phyloP scores from a whole-genome alignment of 441 rosid genomes.

The Capsella rubella region DNA sequence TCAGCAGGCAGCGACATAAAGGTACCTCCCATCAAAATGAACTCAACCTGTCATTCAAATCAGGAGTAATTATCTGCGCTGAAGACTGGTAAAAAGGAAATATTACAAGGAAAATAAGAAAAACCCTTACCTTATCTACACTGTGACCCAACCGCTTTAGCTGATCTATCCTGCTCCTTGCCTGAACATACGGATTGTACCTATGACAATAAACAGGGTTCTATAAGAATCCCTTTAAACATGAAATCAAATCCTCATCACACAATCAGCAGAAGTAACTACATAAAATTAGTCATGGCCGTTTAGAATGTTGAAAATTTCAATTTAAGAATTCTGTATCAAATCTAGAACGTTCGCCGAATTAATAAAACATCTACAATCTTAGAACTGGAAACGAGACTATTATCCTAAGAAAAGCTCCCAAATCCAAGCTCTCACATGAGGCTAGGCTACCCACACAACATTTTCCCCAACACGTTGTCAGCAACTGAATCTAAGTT shows the following conservation, averaged over 20 bases:
- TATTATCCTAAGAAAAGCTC: neutral
- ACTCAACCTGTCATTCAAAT: conserved; percentile 76
- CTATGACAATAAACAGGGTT: conserved; percentile 48
- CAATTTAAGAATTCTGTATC: neutral
- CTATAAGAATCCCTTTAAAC: neutral
- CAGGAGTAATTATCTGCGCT: neutral
- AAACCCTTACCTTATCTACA: conserved; percentile 78
- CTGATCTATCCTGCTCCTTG: conserved; percentile 98
- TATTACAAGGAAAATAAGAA: neutral
- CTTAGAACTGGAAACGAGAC: neutral
- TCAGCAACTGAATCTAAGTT: conserved; percentile 2
- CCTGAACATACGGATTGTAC: conserved; percentile 97
- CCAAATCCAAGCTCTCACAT: neutral
- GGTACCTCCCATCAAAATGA: conserved; percentile 98
- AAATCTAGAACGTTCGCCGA: conserved; percentile 8
- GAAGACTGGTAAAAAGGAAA: conserved; percentile 2
- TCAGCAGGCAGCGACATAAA: conserved; percentile 98
- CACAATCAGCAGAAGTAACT: neutral
- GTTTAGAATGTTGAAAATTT: neutral
- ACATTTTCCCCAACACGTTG: neutral
- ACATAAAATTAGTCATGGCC: neutral
- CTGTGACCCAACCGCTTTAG: conserved; percentile 98
- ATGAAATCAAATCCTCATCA: conserved; percentile 17
- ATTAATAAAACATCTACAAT: conserved; percentile 3
- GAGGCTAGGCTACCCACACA: conserved; percentile 4